Conservation (phyloP, 805 yeast species). For the Scheffersomyces coipomensis region DNA sequence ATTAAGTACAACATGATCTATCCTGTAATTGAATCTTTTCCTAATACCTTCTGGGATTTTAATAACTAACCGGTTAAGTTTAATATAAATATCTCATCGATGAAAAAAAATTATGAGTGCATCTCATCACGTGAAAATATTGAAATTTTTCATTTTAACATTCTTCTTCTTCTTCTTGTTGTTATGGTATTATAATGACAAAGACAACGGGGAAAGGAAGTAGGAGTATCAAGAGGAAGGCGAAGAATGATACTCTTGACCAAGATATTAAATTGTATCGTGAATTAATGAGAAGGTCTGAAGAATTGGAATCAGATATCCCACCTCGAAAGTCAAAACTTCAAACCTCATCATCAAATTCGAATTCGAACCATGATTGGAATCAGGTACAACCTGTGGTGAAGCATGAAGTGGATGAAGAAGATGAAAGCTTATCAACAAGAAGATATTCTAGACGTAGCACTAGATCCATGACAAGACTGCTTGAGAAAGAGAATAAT, state of each 20-base stretch:
- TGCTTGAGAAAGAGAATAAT: not conserved
- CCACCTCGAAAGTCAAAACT: conserved; percentile 21
- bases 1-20: conserved; percentile 84
- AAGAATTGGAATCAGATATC: conserved; percentile 21
- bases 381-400: not conserved
- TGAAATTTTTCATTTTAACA: not conserved
- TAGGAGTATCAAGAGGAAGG: not conserved
- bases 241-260: conserved; percentile 6
- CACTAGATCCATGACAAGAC: not conserved
- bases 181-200: not conserved
- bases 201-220: not conserved
- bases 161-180: not conserved
- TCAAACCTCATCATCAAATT: too few species aligned
- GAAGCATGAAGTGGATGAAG: too few species aligned
- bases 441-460: too few species aligned
- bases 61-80: too few species aligned
- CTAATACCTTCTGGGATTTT: too few species aligned
- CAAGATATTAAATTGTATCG: conserved; percentile 18
- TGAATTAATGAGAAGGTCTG: conserved; percentile 12
- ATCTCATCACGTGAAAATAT: not conserved
- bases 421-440: too few species aligned
- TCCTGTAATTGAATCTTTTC: too few species aligned
- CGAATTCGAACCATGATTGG: not conserved
- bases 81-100: too few species aligned
- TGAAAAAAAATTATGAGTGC: too few species aligned